Conservation (phyloP, 495 filamentous ascomycete genomes). For the Achaetomiella virescens region DNA sequence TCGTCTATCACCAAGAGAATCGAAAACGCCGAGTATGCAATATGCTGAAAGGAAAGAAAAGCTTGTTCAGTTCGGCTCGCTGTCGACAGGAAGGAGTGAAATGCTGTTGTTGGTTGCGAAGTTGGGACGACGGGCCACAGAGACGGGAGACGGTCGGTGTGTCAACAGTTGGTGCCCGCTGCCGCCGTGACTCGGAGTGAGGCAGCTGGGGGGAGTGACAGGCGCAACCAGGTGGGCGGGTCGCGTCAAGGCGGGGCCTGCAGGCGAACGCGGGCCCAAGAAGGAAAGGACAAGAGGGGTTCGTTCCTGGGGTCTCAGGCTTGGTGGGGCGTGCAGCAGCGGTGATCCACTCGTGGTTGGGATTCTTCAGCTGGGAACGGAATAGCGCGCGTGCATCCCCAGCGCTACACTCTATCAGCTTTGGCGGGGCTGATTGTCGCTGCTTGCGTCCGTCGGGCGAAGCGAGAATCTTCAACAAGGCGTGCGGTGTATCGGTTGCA, state of each 20-base stretch:
- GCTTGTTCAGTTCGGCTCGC: neutral
- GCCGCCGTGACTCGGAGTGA: constrained; percentile 11
- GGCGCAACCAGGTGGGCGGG: constrained; percentile 3
- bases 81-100: neutral
- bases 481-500: neutral
- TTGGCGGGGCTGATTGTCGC: constrained; percentile 10
- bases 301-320: constrained; percentile 6
- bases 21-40: constrained; percentile 10
- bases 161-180: neutral
- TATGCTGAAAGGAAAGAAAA: neutral
- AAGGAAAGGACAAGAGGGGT: constrained; percentile 6
- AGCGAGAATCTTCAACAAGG: neutral
- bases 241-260: constrained; percentile 13
- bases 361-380: constrained; percentile 11
- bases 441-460: neutral
- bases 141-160: neutral
- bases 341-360: constrained; percentile 1
- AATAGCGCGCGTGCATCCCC: constrained; percentile 11
- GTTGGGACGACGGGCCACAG: neutral
- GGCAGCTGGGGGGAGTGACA: constrained; percentile 1
- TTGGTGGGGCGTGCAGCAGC: constrained; percentile 2
- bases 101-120: neutral
- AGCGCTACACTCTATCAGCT: constrained; percentile 3
- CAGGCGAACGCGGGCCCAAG: constrained; percentile 1
- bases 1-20: neutral